Conservation (phyloP, 805 yeast genomes). For the Candida hungchunana region DNA sequence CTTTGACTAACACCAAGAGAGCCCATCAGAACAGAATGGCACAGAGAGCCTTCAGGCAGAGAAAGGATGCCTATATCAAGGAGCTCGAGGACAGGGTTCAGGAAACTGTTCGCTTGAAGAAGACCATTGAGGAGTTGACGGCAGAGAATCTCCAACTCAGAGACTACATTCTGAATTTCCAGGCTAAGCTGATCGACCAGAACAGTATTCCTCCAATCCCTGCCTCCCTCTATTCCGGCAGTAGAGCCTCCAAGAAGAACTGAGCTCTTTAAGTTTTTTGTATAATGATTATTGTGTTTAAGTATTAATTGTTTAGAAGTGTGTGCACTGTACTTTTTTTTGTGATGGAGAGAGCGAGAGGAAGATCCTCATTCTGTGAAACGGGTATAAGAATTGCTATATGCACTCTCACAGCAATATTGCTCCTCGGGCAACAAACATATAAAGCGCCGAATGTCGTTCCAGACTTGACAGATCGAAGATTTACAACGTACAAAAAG, state of each 20-base stretch:
- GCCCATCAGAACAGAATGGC: conserved; percentile 92
- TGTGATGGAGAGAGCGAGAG: too few relatives aligned
- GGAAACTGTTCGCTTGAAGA: conserved; percentile 57
- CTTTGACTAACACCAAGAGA: conserved; percentile 65
- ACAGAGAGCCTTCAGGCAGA: conserved; percentile 83
- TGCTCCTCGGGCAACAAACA: too few relatives aligned
- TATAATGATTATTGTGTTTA: neutral
- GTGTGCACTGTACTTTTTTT: too few relatives aligned
- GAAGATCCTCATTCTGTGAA: too few relatives aligned
- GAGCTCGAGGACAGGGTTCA: conserved; percentile 71
- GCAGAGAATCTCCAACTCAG: conserved; percentile 68
- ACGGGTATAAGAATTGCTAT: too few relatives aligned
- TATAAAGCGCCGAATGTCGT: too few relatives aligned
- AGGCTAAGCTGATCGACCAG: conserved; percentile 56
- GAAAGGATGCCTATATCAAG: conserved; percentile 77
- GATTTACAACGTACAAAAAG: too few relatives aligned
- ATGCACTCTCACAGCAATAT: too few relatives aligned
- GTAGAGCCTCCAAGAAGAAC: conserved; percentile 13
- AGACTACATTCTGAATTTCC: conserved; percentile 67
- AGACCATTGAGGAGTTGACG: conserved; percentile 61
- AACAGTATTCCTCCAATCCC: conserved; percentile 41
- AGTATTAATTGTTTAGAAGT: too few relatives aligned
- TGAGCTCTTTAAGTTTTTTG: conserved; percentile 17
- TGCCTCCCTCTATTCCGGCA: conserved; percentile 21
- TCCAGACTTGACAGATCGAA: too few relatives aligned